Evolutionary conservation across 2,329 filamentous ascomycete genomes (phyloP).

Genomic region (Aspergillus sp.): DNA sequence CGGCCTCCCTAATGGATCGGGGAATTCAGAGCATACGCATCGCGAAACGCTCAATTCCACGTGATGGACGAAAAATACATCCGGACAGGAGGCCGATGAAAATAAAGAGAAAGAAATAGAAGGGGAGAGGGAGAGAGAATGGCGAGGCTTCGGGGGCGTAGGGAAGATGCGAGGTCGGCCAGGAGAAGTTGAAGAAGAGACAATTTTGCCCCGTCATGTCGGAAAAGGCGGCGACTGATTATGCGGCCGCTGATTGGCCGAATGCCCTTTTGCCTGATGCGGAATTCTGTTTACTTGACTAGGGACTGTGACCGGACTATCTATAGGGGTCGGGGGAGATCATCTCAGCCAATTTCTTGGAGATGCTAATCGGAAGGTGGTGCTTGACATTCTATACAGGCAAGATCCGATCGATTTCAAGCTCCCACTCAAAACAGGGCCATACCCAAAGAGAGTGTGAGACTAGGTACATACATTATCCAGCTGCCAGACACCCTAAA

Average conservation of each 20-base stretch:
- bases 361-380: too few relatives aligned
- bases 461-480: conserved; percentile 34
- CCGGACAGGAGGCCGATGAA: not conserved
- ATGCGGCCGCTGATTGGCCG: conserved; percentile 18
- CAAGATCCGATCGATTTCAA: too few relatives aligned
- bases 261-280: conserved; percentile 8
- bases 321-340: not conserved
- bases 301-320: not conserved
- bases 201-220: conserved; percentile 18
- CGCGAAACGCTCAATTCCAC: conserved; percentile 7
- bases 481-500: conserved; percentile 24
- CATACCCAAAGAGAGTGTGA: not conserved
- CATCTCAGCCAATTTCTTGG: too few relatives aligned
- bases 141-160: not conserved
- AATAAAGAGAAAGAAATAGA: not conserved
- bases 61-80: not conserved
- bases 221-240: conserved; percentile 18
- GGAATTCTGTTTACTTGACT: conserved; percentile 11
- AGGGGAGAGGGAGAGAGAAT: conserved; percentile 1
- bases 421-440: too few relatives aligned
- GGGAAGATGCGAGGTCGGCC: not conserved
- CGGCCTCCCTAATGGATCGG: conserved; percentile 5
- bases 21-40: conserved; percentile 8
- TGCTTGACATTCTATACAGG: too few relatives aligned
- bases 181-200: conserved; percentile 3